Percentiles rank a stretch among this genome's conserved stretches.
phyloP scores from a whole-genome alignment of 2,329 filamentous ascomycete species.

The Elsinoe batatas region DNA sequence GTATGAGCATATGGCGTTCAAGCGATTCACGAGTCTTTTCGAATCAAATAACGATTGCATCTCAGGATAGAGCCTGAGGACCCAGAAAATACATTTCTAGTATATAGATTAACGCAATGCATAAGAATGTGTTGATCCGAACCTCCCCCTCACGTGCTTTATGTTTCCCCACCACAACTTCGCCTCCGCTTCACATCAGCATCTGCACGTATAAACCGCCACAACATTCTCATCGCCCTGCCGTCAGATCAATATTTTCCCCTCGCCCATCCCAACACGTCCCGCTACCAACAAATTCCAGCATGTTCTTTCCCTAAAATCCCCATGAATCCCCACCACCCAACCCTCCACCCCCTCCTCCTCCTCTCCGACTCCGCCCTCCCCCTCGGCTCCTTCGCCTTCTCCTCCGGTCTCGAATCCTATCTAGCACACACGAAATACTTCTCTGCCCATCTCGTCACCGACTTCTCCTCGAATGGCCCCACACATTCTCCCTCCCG shows the following conservation, averaged over 20 bases:
- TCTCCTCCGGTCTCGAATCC: constrained; percentile 73
- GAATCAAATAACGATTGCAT: neutral
- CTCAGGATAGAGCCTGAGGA: constrained; percentile 10
- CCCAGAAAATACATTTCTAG: neutral
- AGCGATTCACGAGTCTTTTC: constrained; percentile 1
- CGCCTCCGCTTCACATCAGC: no score
- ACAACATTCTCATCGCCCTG: no score
- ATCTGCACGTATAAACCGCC: no score
- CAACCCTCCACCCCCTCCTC: constrained; percentile 55
- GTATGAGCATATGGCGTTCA: neutral
- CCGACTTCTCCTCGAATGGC: no score
- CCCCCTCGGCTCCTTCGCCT: constrained; percentile 77
- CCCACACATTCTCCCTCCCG: no score
- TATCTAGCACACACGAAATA: constrained; percentile 56
- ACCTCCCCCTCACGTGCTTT: no score
- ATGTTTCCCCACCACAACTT: no score
- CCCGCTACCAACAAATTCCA: neutral
- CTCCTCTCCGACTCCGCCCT: constrained; percentile 73
- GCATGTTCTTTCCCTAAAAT: neutral
- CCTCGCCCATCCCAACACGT: no score
- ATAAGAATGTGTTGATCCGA: no score
- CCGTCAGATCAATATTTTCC: no score
- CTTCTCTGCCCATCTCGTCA: neutral
- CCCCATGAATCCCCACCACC: neutral
- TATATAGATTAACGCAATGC: neutral